Evolutionary conservation across 2,329 filamentous ascomycete species (phyloP), one percentile per base, ranked within the genome.

Genomic region (Dothistroma septosporum): DNA sequence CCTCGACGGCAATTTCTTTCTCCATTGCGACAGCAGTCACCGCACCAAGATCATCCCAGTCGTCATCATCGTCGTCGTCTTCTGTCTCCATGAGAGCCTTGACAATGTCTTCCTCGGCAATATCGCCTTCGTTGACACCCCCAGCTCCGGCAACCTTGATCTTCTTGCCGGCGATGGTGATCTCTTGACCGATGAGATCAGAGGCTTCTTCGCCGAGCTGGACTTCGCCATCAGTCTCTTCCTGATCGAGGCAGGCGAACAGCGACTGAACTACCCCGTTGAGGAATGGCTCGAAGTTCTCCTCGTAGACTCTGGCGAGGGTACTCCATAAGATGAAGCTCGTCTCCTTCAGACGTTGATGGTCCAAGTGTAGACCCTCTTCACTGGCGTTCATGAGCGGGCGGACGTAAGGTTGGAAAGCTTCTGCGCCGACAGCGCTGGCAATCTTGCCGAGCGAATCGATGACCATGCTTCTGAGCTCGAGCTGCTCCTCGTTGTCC

Each of bases 241-340:
- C 91, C 75, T 97, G 86, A 72, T 96, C 87, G 32, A 97, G 85
- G 72, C 91, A 93, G 61, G 91, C 87, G 66, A 94, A 88, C 24
- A 97, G 83, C 57, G 88, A 87, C 74, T 89, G 86, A 75, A 93
- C 88, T 55, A 91, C 89, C 55, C 89, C 90, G 0, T 84, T 81
- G 7, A 94, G 83, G 78, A 91, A 94, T 61, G 89, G 87, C 59
- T 86, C 85, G 64, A 95, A 93, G 58, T 92, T 83, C 72, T 91
- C 89, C 70, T 89, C 87, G 76, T 97, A 97, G 10, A 97, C 91
- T 80, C 95, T 95, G 64, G 93, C 89, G 73, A 99, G 87, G 46
- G 90, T 91, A 66, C 91, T 92, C 93, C 94, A 99, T 58, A 99
- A 83, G 64, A 97, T 95, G 79, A 96, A 99, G 74, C 91, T 96